Evolutionary conservation across 108 stramenopile species (phyloP).

Genomic region (Skeletonema potamos): DNA sequence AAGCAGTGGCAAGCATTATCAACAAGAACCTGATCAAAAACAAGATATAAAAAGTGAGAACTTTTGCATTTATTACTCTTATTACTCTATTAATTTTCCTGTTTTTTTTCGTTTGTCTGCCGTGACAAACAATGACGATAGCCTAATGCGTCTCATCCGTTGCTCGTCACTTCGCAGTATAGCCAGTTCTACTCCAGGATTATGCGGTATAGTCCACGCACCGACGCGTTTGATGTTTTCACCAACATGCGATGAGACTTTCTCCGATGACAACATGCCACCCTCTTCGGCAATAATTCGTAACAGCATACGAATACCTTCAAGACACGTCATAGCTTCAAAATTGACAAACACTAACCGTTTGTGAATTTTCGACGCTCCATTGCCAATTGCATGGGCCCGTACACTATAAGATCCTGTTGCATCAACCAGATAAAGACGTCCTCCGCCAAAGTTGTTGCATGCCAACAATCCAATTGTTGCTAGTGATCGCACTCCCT

Average conservation of each 20-base stretch:
- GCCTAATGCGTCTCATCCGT: slow-evolving; percentile 40
- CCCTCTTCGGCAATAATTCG: slow-evolving; percentile 26
- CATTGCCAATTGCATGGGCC: slow-evolving; percentile 66
- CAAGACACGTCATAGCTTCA: slow-evolving; percentile 17
- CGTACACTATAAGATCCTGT: slow-evolving; percentile 70
- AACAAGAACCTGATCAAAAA: slow-evolving; percentile 16
- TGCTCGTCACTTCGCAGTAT: slow-evolving; percentile 22
- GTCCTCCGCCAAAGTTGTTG: neutral
- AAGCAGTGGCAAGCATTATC: slow-evolving; percentile 12
- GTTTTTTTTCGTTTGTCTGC: neutral
- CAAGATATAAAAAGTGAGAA: neutral
- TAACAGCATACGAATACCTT: slow-evolving; percentile 29
- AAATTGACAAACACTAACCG: slow-evolving; percentile 38
- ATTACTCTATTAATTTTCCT: neutral
- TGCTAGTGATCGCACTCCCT: slow-evolving; percentile 45
- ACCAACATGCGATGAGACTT: neutral
- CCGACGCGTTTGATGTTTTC: neutral
- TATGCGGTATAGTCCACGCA: slow-evolving; percentile 17
- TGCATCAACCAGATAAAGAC: slow-evolving; percentile 62
- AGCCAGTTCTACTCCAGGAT: slow-evolving; percentile 41
- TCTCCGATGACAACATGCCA: neutral
- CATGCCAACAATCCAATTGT: slow-evolving; percentile 64
- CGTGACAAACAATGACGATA: slow-evolving; percentile 21
- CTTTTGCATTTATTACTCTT: neutral
- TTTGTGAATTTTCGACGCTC: slow-evolving; percentile 36